Conservation (phyloP, 257 asterid genomes). For the Echites panduratus region DNA sequence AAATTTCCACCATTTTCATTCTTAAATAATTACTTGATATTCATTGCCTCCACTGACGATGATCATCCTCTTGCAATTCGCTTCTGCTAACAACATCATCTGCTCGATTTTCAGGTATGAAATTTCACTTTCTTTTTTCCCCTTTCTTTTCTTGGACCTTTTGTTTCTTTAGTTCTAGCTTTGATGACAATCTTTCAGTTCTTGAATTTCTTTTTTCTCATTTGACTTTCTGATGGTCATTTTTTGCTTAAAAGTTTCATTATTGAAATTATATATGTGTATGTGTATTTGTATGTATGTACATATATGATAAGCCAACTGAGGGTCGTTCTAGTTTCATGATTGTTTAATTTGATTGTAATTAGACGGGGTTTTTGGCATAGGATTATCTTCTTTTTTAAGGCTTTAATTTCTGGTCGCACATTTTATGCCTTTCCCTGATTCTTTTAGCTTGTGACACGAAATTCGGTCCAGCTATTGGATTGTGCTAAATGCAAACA, state of each 20-base stretch:
- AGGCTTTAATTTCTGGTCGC: background rate
- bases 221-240: background rate
- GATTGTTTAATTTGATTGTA: background rate
- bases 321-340: background rate
- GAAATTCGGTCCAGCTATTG: background rate
- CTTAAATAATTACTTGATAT: background rate
- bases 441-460: background rate
- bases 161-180: background rate
- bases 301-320: background rate
- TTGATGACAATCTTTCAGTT: background rate
- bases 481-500: background rate
- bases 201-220: background rate
- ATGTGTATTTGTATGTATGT: background rate
- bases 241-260: background rate
- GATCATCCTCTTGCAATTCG: background rate
- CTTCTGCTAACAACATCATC: background rate
- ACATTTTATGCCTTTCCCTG: background rate
- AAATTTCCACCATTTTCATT: background rate
- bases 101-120: constrained; percentile 8
- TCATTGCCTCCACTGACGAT: background rate
- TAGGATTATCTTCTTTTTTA: background rate
- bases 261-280: background rate
- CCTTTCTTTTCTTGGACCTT: background rate
- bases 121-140: too few species aligned
- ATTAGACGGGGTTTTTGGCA: background rate